Conservation (phyloP, 2,329 filamentous ascomycete genomes). For the Aspergillus viridinutans region DNA sequence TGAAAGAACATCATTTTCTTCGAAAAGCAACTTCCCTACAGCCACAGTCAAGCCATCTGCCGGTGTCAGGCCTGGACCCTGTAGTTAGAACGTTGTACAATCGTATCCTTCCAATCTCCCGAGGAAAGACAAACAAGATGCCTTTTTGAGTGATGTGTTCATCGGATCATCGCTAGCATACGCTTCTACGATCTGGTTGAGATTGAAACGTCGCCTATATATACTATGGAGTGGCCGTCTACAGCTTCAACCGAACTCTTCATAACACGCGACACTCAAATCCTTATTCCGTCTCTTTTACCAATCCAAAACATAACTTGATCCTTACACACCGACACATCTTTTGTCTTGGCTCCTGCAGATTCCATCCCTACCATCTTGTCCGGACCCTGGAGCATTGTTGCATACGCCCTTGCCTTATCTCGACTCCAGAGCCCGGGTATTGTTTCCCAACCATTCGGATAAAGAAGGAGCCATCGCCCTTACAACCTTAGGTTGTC, state of each 20-base stretch:
- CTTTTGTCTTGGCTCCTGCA: background rate
- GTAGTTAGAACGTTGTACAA: background rate
- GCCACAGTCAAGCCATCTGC: constrained; percentile 3
- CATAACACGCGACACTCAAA: constrained; percentile 6
- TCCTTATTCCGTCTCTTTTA: background rate
- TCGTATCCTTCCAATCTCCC: constrained; percentile 4
- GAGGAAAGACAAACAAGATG: constrained; percentile 1
- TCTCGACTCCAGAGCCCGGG: background rate
- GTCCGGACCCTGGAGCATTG: background rate
- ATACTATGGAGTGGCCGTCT: constrained; percentile 13
- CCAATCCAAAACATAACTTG: background rate
- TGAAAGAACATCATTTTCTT: constrained; percentile 4
- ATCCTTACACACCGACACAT: background rate
- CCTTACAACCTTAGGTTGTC: background rate
- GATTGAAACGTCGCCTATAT: constrained; percentile 17
- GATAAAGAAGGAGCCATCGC: background rate
- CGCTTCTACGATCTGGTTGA: constrained; percentile 5
- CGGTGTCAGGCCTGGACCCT: constrained; percentile 13
- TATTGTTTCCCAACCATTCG: background rate
- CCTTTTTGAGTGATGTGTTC: constrained; percentile 11
- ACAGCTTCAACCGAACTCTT: constrained; percentile 4
- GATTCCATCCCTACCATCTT: background rate
- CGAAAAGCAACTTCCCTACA: constrained; percentile 13
- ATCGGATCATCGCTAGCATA: constrained; percentile 7
- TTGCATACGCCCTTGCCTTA: background rate